Evolutionary conservation across 1,139 yeast genomes (phyloP), one percentile per base, ranked within the genome.

Genomic region (Suhomyces terraborum): DNA sequence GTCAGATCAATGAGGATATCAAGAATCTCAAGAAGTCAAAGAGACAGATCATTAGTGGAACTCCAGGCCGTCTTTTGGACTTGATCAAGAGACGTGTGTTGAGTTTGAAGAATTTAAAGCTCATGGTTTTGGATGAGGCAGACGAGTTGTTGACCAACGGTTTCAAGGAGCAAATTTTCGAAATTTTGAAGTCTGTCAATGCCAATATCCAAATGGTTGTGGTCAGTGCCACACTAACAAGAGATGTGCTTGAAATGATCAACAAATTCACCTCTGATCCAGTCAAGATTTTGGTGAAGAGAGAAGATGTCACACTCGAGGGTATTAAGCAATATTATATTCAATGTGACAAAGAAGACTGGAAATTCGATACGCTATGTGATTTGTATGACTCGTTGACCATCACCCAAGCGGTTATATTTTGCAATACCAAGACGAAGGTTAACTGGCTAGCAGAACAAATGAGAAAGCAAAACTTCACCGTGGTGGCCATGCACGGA

Each of bases 401-500:
- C 10, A 86, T 93, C 51, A 89, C 96, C 14, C 98, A 93, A 64
- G 95, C 96, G 27, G 97, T 93, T 22, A 91, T 93, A 24, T 93
- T 93, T 66, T 93, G 98, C 64, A 93, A 93, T 61, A 91, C 96
- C 22, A 86, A 87, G 59, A 77, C 82, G 56, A 91, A 91, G 62
- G 98, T 93, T 30, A 95, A 88, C 61, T 89, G 96, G 95, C 70
- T 93, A 20, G 73, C 88, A 4, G 81, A 78, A n/a, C 84, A 85
- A 57, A 77, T 93, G 77, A 73, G 75, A 40, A 82, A 79, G 53
- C 82, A 91, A 13, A 87, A 88, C 59, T 93, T 93, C 64, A 84
- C 96, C 0, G 96, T 91, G 13, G 88, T 83, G 5, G 76, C 96
- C 8, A 91, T 93, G 95, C 98, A 93, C 61, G 98, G 97, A 20